Evolutionary conservation across 2,329 filamentous ascomycete genomes (phyloP), one percentile per base, ranked within the genome.

Genomic region (Monilinia polystroma): DNA sequence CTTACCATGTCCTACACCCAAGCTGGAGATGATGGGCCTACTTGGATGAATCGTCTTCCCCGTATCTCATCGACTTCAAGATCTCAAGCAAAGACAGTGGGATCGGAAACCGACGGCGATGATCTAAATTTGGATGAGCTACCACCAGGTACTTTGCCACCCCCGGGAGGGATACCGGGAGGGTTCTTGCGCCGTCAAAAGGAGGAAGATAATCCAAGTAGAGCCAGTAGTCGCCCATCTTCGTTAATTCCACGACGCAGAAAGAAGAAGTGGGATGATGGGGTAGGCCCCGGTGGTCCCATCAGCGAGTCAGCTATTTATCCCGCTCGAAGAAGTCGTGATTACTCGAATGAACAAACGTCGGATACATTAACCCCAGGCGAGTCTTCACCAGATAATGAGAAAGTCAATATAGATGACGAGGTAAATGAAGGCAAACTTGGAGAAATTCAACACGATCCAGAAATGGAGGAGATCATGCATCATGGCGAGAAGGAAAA

Each of bases 1-100:
- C 83, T 99, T 68, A 97, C 95, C 66, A 91, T 99, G 86, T 97
- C 95, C 0, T 99, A 98, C 80, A 99, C 95, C 0, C 87, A 90
- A 69, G 93, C 89, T 23, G 91, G 90, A 62, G 94, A 97, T 66
- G 92, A 96, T 47, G 92, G 93, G 0, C 91, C 93, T 2, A 88
- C 88, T 1, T 99, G 95, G 95, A 96, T 98, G 91, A 95, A 96
- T 72, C 86, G 95, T 64, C 82, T 99, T 54, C 95, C 95, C 6
- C 79, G 89, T 76, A 84, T 89, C 71, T 82, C 86, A 60, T 85
- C 87, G 0, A 83, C 83, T 68, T 89, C 87, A 45, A 90, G 92
- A 71, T 97, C 95, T 0, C 88, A 94, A 73, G 92, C 93, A 5
- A 91, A 90, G 76, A 90, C 88, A 38, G 86, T 84, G 5, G 90